Percentiles rank a stretch among this genome's conserved stretches.
Evolutionary conservation across 495 filamentous ascomycete genomes (phyloP).

Genomic region (Aspergillus olivimuriae): DNA sequence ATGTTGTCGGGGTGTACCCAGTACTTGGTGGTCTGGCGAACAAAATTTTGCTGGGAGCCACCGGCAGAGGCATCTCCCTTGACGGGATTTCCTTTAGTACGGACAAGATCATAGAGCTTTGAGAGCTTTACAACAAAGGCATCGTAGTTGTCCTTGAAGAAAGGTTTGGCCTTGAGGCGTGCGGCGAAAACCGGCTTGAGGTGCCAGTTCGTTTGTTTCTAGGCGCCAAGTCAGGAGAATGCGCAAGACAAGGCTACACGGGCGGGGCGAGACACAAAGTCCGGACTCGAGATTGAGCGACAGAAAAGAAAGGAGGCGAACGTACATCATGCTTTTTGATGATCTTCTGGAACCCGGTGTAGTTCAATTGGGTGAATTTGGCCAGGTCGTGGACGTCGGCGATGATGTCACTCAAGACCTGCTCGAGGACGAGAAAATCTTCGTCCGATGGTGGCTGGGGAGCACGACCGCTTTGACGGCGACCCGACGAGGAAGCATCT

Average conservation of each 20-base stretch:
- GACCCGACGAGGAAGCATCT: conserved; percentile 14
- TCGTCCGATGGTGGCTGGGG: conserved; percentile 59
- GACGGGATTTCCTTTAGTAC: conserved; percentile 85
- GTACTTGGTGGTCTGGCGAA: conserved; percentile 97
- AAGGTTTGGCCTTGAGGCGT: conserved; percentile 88
- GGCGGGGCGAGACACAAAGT: too few relatives aligned
- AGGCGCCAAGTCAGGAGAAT: conserved; percentile 12
- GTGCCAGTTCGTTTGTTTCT: conserved; percentile 95
- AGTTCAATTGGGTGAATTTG: conserved; percentile 98
- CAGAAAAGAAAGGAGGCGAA: not conserved
- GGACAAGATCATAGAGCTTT: conserved; percentile 88
- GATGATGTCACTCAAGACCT: conserved; percentile 94
- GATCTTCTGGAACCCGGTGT: conserved; percentile 99
- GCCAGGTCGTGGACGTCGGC: conserved; percentile 98
- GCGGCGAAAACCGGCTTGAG: conserved; percentile 91
- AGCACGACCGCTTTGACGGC: conserved; percentile 17
- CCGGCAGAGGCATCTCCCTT: conserved; percentile 89
- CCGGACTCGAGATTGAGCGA: not conserved
- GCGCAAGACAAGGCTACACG: too few relatives aligned
- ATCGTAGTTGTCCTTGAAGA: conserved; percentile 98
- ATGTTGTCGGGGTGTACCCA: conserved; percentile 99
- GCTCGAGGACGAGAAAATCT: conserved; percentile 89
- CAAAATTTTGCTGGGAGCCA: conserved; percentile 89
- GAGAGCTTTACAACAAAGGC: conserved; percentile 93
- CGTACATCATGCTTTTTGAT: conserved; percentile 99